Evolutionary conservation across 768 basidiomycete genomes (phyloP).

Genomic region (Pleurotus eryngii): DNA sequence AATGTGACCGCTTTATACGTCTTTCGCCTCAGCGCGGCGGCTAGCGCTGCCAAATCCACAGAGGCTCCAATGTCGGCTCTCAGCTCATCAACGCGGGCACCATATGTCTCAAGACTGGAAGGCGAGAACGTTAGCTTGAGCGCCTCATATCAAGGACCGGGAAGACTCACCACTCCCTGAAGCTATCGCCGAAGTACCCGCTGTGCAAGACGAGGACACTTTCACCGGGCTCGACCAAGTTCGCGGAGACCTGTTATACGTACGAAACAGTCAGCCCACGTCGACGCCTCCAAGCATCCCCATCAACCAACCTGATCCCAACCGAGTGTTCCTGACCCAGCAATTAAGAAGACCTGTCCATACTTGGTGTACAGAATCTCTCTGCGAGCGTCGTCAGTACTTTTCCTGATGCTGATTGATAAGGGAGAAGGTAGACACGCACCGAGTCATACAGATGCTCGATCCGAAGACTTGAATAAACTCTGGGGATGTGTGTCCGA

Average conservation of each 20-base stretch:
- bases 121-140: not conserved
- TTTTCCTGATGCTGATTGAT: not conserved
- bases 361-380: slow-evolving; percentile 64
- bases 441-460: slow-evolving; percentile 72
- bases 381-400: slow-evolving; percentile 27
- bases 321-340: slow-evolving; percentile 85
- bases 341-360: slow-evolving; percentile 79
- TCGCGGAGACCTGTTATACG: slow-evolving; percentile 62
- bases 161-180: slow-evolving; percentile 65
- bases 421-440: slow-evolving; percentile 7
- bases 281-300: not conserved
- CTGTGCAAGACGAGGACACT: slow-evolving; percentile 75
- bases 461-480: slow-evolving; percentile 81
- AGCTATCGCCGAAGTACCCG: slow-evolving; percentile 89
- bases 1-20: slow-evolving; percentile 81
- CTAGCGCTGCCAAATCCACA: slow-evolving; percentile 51
- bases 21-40: slow-evolving; percentile 59
- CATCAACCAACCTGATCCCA: slow-evolving; percentile 71
- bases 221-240: slow-evolving; percentile 73
- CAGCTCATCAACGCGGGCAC: slow-evolving; percentile 74
- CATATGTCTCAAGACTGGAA: slow-evolving; percentile 69
- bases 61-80: slow-evolving; percentile 66
- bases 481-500: slow-evolving; percentile 81
- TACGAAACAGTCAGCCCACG: not conserved
- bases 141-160: not conserved